Evolutionary conservation across 2,329 filamentous ascomycete genomes (phyloP).

Genomic region (Chrysosporium queenslandicum): DNA sequence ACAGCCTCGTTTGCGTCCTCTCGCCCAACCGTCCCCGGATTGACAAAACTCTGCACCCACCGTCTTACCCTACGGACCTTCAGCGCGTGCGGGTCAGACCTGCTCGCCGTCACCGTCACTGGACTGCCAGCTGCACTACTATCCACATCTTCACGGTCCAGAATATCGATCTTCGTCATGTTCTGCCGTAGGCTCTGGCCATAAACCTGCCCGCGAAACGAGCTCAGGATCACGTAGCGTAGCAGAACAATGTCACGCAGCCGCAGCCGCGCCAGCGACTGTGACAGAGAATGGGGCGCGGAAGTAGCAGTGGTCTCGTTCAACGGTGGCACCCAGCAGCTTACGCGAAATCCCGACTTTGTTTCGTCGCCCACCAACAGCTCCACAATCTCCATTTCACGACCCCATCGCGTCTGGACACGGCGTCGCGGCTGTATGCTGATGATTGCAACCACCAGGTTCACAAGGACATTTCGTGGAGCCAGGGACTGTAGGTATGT

Average conservation of each 20-base stretch:
- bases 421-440: constrained; percentile 57
- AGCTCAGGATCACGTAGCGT: constrained; percentile 66
- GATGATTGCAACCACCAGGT: constrained; percentile 70
- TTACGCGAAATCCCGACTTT: constrained; percentile 65
- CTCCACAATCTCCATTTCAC: constrained; percentile 58
- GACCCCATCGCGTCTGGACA: constrained; percentile 51
- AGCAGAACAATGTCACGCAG: constrained; percentile 69
- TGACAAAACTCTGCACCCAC: constrained; percentile 67
- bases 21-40: constrained; percentile 21
- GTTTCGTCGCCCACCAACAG: constrained; percentile 79
- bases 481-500: constrained; percentile 54
- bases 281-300: constrained; percentile 29
- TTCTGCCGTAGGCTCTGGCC: constrained; percentile 68
- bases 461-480: constrained; percentile 73
- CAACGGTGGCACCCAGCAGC: constrained; percentile 61
- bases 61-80: constrained; percentile 60
- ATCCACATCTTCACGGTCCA: constrained; percentile 50
- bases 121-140: constrained; percentile 29
- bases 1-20: not conserved
- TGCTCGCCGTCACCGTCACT: constrained; percentile 22
- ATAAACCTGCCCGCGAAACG: constrained; percentile 68
- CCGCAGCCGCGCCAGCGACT: constrained; percentile 43
- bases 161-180: constrained; percentile 58
- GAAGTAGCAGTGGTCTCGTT: constrained; percentile 19
- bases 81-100: constrained; percentile 43